Evolutionary conservation across 495 filamentous ascomycete genomes (phyloP).

Genomic region (Poronia punctata): DNA sequence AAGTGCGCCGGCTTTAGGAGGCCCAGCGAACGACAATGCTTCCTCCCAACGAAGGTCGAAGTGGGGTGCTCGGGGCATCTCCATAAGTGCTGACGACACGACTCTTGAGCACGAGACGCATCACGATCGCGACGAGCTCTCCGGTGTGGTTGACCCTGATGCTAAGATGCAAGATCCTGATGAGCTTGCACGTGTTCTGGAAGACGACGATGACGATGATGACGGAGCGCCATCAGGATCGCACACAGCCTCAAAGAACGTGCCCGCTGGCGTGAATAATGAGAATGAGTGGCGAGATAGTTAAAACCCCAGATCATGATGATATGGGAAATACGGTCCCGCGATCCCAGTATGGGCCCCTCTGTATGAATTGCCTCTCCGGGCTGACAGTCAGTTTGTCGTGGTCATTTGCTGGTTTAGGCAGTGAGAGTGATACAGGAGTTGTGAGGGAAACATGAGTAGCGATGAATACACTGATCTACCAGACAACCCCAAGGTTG

Average conservation of each 20-base stretch:
- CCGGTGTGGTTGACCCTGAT: conserved; percentile 40
- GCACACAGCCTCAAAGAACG: conserved; percentile 6
- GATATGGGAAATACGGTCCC: not conserved
- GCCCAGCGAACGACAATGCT: conserved; percentile 17
- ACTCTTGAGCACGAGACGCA: conserved; percentile 45
- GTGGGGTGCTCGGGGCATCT: conserved; percentile 75
- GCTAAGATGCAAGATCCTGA: conserved; percentile 53
- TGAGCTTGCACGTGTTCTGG: conserved; percentile 44
- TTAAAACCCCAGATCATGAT: conserved; percentile 8
- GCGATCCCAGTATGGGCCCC: too few species aligned
- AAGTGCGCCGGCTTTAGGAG: conserved; percentile 37
- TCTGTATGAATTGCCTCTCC: too few species aligned
- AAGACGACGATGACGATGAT: conserved; percentile 43
- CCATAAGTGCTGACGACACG: conserved; percentile 73
- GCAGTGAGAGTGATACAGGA: too few species aligned
- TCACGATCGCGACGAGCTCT: conserved; percentile 26
- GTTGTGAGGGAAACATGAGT: too few species aligned
- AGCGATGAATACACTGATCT: too few species aligned
- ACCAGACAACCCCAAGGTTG: too few species aligned
- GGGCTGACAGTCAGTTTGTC: too few species aligned
- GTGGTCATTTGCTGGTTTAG: too few species aligned
- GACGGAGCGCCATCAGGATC: conserved; percentile 10
- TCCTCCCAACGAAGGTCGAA: conserved; percentile 34
- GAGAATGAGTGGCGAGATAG: conserved; percentile 37
- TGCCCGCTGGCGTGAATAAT: conserved; percentile 27